Base-by-base conservation (phyloP, 1,139 yeast genomes). In the Sugiyamaella neomexicana region DNA sequence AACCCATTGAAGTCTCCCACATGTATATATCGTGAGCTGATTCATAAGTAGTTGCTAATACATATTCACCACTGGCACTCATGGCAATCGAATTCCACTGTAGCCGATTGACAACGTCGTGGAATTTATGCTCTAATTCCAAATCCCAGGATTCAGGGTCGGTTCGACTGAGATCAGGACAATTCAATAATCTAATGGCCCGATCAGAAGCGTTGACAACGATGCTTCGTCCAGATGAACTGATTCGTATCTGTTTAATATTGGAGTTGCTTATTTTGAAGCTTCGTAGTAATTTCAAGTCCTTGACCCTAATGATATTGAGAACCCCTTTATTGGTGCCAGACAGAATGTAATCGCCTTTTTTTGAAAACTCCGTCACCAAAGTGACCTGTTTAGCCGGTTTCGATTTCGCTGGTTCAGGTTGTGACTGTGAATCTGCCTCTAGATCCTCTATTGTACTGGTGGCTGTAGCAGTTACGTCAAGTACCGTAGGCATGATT, bases 1-100 rank as follows among this genome's bases (percentile, higher is more conserved):
- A 84, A 0, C 97, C 98, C 77, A 87, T 79, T 10, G 83, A 77
- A 0, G 97, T 88, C 66, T 93, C 98, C 98, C 98, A 91, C 58
- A 93, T 80, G 68, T 90, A 91, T 47, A 93, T 77, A 64, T 89
- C 97, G 65, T 90, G 97, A 1, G 89, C 84, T 12, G 89, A 82
- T 17, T 96, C 97, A 67, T 82, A 86, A 0, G 97, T 88, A 1
- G 96, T 85, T 0, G 97, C 98, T 49, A 89, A 83, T 12, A 91
- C 72, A 68, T 87, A 91, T 59, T 91, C 98, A 0, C 88, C 93
- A n/a, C 76, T 72, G 58, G 85, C 83, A 60, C 86, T 83, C 71
- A 89, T 85, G 10, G 84, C 75, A 1, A 89, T 84, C 1, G 90
- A 77, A 68, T 90, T 90, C 97, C 97, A 91, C 67, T 89, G 96